phyloP scores from a whole-genome alignment of 352 stramenopile species.

The Lagenidium sp. region DNA sequence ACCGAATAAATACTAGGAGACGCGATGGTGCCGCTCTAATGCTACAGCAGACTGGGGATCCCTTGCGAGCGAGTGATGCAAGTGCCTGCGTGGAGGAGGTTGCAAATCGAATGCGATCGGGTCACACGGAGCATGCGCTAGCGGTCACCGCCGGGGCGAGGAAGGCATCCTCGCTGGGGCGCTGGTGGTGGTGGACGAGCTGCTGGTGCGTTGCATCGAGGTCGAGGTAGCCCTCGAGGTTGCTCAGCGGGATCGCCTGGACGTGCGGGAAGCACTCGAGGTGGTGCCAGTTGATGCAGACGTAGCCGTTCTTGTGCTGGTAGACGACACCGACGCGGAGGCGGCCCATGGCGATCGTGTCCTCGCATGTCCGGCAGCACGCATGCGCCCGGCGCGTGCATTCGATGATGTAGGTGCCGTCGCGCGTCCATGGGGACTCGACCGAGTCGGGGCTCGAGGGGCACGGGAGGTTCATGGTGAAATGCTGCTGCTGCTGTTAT shows the following conservation, averaged over 20 bases:
- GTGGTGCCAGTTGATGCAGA: slow-evolving; percentile 83
- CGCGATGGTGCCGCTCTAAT: too few species aligned
- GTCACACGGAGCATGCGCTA: slow-evolving; percentile 17
- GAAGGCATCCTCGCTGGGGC: slow-evolving; percentile 3
- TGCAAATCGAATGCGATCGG: too few species aligned
- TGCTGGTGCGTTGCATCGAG: slow-evolving; percentile 45
- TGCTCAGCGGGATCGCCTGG: slow-evolving; percentile 39
- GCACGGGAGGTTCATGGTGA: slow-evolving; percentile 14
- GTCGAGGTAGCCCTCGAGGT: slow-evolving; percentile 63
- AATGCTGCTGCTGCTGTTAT: too few species aligned
- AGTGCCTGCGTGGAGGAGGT: too few species aligned
- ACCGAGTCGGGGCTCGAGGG: slow-evolving; percentile 17
- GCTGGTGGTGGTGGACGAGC: slow-evolving; percentile 24
- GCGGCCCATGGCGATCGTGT: slow-evolving; percentile 48
- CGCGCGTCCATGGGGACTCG: slow-evolving; percentile 61
- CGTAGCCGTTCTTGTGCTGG: slow-evolving; percentile 74
- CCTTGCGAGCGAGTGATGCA: too few species aligned
- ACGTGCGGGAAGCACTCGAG: slow-evolving; percentile 69
- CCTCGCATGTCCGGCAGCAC: slow-evolving; percentile 70
- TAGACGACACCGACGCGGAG: slow-evolving; percentile 73
- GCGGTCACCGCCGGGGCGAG: slow-evolving; percentile 1
- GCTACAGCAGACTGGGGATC: too few species aligned
- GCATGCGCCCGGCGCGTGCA: slow-evolving; percentile 52
- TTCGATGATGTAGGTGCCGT: slow-evolving; percentile 77
- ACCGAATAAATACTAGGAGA: too few species aligned